Conservation (phyloP, 495 filamentous ascomycete species). For the Penicillium maclennaniae region DNA sequence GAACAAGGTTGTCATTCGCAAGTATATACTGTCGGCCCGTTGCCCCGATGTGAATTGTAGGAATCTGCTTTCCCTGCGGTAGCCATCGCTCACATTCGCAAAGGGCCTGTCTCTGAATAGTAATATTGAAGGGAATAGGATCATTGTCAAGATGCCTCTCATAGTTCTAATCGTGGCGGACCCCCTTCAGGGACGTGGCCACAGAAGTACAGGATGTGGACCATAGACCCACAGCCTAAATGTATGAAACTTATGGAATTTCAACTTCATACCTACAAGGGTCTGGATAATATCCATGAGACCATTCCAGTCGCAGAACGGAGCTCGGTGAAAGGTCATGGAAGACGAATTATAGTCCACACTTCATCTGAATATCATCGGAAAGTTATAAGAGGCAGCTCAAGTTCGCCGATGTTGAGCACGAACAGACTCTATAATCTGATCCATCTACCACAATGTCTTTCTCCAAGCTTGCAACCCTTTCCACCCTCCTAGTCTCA, state of each 20-base stretch:
- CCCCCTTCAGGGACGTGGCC: background rate
- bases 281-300: constrained; percentile 7
- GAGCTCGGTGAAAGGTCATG: constrained; percentile 1
- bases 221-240: constrained; percentile 2
- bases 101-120: too few relatives aligned
- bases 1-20: background rate
- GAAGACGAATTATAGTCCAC: background rate
- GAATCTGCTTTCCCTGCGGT: background rate
- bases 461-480: constrained; percentile 25
- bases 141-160: background rate
- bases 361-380: background rate
- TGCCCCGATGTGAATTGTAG: background rate
- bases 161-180: background rate
- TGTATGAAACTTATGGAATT: constrained; percentile 3
- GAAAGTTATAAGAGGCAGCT: background rate
- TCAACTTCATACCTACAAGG: background rate
- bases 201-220: background rate
- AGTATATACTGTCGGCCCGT: constrained; percentile 7
- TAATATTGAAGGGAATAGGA: too few relatives aligned
- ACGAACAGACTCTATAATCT: background rate
- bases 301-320: constrained; percentile 19
- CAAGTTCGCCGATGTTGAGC: background rate
- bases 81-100: background rate
- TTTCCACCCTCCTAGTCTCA: constrained; percentile 36
- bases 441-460: constrained; percentile 12